These are phyloP conservation scores for Cyberlindnera maritima DNA, from an alignment of 805 yeast genomes.

Conservation along the genomic window DNA sequence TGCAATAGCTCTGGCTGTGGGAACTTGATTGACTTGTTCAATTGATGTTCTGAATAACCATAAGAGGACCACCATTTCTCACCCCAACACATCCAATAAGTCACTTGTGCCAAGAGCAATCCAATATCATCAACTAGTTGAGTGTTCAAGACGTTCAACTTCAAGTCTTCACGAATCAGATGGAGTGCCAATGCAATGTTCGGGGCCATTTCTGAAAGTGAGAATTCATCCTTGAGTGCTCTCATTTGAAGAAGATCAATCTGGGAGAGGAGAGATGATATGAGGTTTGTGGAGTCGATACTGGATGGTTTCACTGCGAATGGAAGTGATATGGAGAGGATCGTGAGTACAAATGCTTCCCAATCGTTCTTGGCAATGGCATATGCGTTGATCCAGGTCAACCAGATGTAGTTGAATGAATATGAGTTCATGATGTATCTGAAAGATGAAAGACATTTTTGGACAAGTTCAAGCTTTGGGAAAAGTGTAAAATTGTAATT, in stretches of 20 bases:
- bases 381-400: slow-evolving; percentile 59
- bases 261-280: slow-evolving; percentile 12
- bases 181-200: slow-evolving; percentile 69
- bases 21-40: slow-evolving; percentile 42
- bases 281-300: slow-evolving; percentile 11
- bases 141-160: slow-evolving; percentile 49
- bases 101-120: slow-evolving; percentile 54
- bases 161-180: slow-evolving; percentile 70
- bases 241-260: slow-evolving; percentile 18
- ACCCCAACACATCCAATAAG: slow-evolving; percentile 74
- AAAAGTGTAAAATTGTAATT: slow-evolving; percentile 37
- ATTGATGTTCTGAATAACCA: slow-evolving; percentile 28
- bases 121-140: slow-evolving; percentile 43
- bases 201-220: slow-evolving; percentile 55
- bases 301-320: slow-evolving; percentile 31
- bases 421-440: slow-evolving; percentile 56
- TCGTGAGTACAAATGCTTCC: slow-evolving; percentile 53
- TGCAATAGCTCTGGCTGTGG: slow-evolving; percentile 35
- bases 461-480: slow-evolving; percentile 45
- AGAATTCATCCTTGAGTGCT: slow-evolving; percentile 28
- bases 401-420: slow-evolving; percentile 55
- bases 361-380: slow-evolving; percentile 50
- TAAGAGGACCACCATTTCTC: slow-evolving; percentile 62
- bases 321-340: slow-evolving; percentile 51
- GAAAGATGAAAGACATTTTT: slow-evolving; percentile 46